Evolutionary conservation across 768 basidiomycete genomes (phyloP).

Genomic region (Plicaturopsis crispa): DNA sequence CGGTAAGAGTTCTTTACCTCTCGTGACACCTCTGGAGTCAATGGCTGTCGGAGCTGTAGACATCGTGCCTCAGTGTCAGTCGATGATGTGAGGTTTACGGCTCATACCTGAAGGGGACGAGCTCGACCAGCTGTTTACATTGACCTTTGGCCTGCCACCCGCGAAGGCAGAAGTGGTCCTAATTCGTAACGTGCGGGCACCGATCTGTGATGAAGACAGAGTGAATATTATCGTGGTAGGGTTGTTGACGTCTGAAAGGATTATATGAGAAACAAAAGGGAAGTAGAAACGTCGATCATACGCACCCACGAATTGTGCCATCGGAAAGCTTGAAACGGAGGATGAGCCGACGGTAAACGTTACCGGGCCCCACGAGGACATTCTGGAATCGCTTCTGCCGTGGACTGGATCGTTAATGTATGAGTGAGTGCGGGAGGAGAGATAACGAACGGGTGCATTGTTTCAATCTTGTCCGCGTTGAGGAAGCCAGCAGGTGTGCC

Average conservation of each 20-base stretch:
- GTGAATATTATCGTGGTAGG: constrained; percentile 36
- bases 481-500: constrained; percentile 41
- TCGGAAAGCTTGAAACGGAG: constrained; percentile 33
- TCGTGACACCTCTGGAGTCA: constrained; percentile 41
- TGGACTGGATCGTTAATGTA: neutral
- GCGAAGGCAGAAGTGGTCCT: constrained; percentile 39
- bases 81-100: too few relatives aligned
- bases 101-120: constrained; percentile 27
- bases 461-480: constrained; percentile 42
- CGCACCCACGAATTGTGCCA: constrained; percentile 40
- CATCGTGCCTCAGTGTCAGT: too few relatives aligned
- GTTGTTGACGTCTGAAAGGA: constrained; percentile 26
- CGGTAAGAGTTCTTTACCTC: too few relatives aligned
- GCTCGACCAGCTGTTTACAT: constrained; percentile 37
- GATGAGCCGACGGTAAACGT: constrained; percentile 36
- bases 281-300: constrained; percentile 1
- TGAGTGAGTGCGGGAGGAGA: neutral
- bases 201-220: constrained; percentile 34
- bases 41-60: constrained; percentile 26
- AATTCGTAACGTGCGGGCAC: constrained; percentile 38
- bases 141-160: constrained; percentile 37
- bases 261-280: neutral
- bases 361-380: constrained; percentile 38
- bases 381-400: constrained; percentile 34
- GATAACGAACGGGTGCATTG: constrained; percentile 36